Conservation (phyloP, 139 green algal genomes). For the Chlorella sorokiniana region DNA sequence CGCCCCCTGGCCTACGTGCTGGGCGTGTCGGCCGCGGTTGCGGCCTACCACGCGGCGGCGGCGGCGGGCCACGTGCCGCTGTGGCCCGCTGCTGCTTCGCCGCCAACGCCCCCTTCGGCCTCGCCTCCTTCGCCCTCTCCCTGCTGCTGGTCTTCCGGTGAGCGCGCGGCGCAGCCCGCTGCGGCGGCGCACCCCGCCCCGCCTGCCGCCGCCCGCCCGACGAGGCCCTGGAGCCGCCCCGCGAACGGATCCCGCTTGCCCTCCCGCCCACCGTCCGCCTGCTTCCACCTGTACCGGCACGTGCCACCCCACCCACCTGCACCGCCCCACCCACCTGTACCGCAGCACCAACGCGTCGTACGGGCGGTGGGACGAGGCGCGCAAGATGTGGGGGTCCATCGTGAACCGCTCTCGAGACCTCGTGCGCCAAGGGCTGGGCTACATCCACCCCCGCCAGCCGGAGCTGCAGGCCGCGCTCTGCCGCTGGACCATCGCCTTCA, state of each 20-base stretch:
- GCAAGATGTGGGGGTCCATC: conserved; percentile 45
- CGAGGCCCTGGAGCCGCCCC: too few species aligned
- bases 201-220: too few species aligned
- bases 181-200: too few species aligned
- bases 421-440: background rate
- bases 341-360: conserved; percentile 57
- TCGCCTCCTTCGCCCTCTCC: conserved; percentile 38
- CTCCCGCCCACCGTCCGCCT: too few species aligned
- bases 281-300: background rate
- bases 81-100: background rate
- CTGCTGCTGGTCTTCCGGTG: conserved; percentile 29
- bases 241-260: too few species aligned
- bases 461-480: conserved; percentile 31
- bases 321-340: background rate
- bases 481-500: conserved; percentile 52
- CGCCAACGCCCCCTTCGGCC: conserved; percentile 27
- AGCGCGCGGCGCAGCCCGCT: too few species aligned
- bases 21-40: background rate
- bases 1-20: conserved; percentile 13
- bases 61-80: conserved; percentile 15
- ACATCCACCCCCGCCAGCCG: background rate
- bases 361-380: conserved; percentile 53
- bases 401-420: conserved; percentile 48
- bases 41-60: conserved; percentile 4
- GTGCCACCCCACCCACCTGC: background rate